These are phyloP conservation scores for Microbotryomycetes sp. DNA, from an alignment of 1,284 basidiomycete species.

Conservation along the genomic window DNA sequence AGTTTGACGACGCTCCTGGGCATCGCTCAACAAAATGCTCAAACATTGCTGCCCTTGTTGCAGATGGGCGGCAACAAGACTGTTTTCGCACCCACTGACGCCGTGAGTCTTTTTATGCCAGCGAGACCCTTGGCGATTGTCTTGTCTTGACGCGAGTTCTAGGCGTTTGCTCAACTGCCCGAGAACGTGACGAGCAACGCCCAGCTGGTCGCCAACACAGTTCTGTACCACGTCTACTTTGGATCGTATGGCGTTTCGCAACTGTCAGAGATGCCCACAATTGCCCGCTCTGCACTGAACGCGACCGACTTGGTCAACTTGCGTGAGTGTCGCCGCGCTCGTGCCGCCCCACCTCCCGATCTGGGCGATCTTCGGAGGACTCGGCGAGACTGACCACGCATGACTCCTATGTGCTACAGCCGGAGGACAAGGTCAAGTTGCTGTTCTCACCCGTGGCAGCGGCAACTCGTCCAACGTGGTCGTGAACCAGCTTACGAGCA, in stretches of 20 bases:
- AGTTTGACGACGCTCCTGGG: neutral
- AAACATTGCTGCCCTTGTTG: neutral
- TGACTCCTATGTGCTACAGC: neutral
- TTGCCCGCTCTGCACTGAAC: conserved; percentile 24
- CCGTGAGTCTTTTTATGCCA: neutral
- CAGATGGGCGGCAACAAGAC: conserved; percentile 12
- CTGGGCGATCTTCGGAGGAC: conserved; percentile 5
- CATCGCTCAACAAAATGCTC: neutral
- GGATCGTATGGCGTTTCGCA: conserved; percentile 7
- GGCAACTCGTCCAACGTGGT: conserved; percentile 33
- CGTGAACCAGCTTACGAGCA: conserved; percentile 33
- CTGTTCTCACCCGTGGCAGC: conserved; percentile 1
- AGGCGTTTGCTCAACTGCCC: conserved; percentile 19
- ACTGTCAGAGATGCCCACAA: conserved; percentile 19
- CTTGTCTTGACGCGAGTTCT: neutral
- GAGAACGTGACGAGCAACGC: conserved; percentile 12
- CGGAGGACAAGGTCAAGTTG: conserved; percentile 13
- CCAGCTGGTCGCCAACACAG: conserved; percentile 12
- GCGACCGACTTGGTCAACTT: conserved; percentile 17
- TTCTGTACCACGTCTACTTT: conserved; percentile 28
- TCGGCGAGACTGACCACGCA: conserved; percentile 10
- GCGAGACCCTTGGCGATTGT: neutral
- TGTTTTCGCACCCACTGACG: conserved; percentile 28
- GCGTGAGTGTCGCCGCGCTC: neutral
- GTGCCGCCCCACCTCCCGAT: conserved; percentile 11